phyloP scores from a whole-genome alignment of 2,329 filamentous ascomycete species.

The Cyanodermella asteris region DNA sequence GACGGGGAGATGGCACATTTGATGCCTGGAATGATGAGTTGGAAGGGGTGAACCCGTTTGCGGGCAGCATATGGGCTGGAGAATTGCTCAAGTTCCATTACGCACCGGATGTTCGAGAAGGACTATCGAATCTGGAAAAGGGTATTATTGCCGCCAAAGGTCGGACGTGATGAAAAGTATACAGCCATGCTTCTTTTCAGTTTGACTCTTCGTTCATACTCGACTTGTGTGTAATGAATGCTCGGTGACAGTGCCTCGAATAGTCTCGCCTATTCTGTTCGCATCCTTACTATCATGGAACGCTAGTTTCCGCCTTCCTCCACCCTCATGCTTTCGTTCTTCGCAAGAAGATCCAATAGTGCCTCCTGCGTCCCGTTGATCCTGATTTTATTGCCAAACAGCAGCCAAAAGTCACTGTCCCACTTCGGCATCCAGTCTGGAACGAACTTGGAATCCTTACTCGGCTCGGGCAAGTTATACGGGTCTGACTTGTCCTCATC shows the following conservation, averaged over 20 bases:
- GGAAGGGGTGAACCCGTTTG: slow-evolving; percentile 77
- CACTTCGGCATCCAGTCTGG: slow-evolving; percentile 33
- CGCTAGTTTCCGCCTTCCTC: no score
- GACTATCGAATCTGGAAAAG: slow-evolving; percentile 47
- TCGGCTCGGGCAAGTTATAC: no score
- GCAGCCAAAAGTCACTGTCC: slow-evolving; percentile 30
- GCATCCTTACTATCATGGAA: no score
- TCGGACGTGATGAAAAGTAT: slow-evolving; percentile 8
- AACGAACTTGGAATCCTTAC: no score
- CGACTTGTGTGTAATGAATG: no score
- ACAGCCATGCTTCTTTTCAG: no score
- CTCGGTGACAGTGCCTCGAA: no score
- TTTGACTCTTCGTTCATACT: no score
- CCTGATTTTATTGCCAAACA: slow-evolving; percentile 36
- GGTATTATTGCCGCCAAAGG: slow-evolving; percentile 23
- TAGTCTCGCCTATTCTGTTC: no score
- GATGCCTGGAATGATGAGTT: slow-evolving; percentile 51
- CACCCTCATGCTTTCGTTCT: no score
- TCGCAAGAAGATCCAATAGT: slow-evolving; percentile 18
- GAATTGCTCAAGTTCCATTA: slow-evolving; percentile 72
- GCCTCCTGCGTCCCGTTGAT: slow-evolving; percentile 38
- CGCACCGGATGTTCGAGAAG: slow-evolving; percentile 65
- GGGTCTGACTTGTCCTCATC: no score
- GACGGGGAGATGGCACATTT: slow-evolving; percentile 74
- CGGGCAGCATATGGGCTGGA: slow-evolving; percentile 79